Percentiles rank a stretch among this genome's conserved stretches.
These are phyloP conservation scores for Gremmenia infestans DNA, from an alignment of 2,329 filamentous ascomycete genomes.

Conservation along the genomic window DNA sequence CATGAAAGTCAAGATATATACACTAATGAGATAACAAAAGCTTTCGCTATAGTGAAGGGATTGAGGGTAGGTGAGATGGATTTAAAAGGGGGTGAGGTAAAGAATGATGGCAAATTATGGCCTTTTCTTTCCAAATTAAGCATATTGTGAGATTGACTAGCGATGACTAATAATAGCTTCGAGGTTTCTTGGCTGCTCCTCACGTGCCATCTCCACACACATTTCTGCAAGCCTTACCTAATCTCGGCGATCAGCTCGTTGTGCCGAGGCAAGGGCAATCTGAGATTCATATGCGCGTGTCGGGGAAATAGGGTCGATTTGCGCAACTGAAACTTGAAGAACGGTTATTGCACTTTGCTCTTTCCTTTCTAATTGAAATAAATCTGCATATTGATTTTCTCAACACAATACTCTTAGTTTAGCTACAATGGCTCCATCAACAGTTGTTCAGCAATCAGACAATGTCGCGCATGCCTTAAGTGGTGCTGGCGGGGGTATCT, in stretches of 20 bases:
- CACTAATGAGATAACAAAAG: neutral
- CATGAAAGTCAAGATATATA: neutral
- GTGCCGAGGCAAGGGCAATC: no score
- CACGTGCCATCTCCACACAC: conserved; percentile 2
- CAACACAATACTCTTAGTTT: neutral
- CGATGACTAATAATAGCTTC: neutral
- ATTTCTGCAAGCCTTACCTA: no score
- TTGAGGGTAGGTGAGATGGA: neutral
- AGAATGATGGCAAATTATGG: conserved; percentile 19
- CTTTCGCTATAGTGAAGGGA: neutral
- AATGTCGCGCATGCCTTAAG: conserved; percentile 95
- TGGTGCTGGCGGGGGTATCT: conserved; percentile 84
- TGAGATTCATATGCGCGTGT: neutral
- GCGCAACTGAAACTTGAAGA: conserved; percentile 4
- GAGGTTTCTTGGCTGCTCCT: neutral
- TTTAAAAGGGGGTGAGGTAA: neutral
- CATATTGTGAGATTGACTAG: neutral
- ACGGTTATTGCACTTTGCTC: conserved; percentile 3
- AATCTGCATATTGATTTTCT: neutral
- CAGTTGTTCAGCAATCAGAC: conserved; percentile 64
- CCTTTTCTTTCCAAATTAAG: conserved; percentile 8
- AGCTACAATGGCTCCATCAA: conserved; percentile 24
- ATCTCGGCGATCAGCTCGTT: no score
- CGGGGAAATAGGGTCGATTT: conserved; percentile 15
- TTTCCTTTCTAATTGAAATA: conserved; percentile 1